phyloP scores from a whole-genome alignment of 2,329 filamentous ascomycete species.

The Claviceps sorghi region DNA sequence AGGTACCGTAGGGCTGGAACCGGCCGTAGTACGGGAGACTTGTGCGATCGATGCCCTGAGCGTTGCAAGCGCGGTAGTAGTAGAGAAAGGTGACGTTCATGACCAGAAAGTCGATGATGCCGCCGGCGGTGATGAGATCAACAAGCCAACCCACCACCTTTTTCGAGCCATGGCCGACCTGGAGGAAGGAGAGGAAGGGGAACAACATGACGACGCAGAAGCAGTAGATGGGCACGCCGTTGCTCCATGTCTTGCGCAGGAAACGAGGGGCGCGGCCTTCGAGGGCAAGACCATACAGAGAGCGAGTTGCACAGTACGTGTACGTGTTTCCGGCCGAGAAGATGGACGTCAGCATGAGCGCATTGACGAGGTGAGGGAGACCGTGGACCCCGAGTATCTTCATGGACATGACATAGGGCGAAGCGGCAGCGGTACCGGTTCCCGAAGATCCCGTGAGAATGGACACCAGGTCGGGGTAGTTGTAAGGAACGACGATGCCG shows the following conservation, averaged over 20 bases:
- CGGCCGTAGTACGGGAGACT: constrained; percentile 42
- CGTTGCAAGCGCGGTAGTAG: constrained; percentile 37
- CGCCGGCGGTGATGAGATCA: constrained; percentile 41
- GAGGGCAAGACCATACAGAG: constrained; percentile 34
- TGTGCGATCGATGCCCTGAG: constrained; percentile 36
- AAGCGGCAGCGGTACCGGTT: constrained; percentile 35
- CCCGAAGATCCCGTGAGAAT: constrained; percentile 30
- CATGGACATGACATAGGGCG: constrained; percentile 51
- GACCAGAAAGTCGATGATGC: constrained; percentile 48
- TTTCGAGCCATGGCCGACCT: constrained; percentile 32
- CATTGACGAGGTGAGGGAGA: constrained; percentile 44
- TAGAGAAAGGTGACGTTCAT: constrained; percentile 31
- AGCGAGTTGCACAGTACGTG: constrained; percentile 35
- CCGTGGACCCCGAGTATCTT: constrained; percentile 35
- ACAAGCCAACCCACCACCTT: constrained; percentile 39
- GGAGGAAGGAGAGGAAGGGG: constrained; percentile 38
- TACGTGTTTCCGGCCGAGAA: constrained; percentile 36
- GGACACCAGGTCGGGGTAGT: constrained; percentile 38
- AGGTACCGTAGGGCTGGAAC: constrained; percentile 44
- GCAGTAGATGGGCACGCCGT: constrained; percentile 47
- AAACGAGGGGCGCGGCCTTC: constrained; percentile 35
- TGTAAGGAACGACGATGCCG: constrained; percentile 51
- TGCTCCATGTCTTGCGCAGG: constrained; percentile 42
- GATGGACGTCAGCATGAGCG: constrained; percentile 28
- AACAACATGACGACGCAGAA: constrained; percentile 39